phyloP scores from a whole-genome alignment of 1,139 yeast genomes.

The Lodderomyces parapsilosis region DNA sequence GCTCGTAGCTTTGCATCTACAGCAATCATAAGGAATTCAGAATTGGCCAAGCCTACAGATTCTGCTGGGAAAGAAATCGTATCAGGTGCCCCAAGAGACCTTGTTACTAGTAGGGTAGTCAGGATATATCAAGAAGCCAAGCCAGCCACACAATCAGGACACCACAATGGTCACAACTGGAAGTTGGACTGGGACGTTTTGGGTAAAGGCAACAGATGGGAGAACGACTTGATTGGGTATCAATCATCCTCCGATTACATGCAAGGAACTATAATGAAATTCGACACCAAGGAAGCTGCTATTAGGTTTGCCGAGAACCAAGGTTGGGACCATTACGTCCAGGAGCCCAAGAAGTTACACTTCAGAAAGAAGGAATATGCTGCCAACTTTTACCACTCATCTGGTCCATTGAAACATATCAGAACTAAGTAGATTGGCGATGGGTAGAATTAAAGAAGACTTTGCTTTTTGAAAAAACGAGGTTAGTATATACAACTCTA shows the following conservation, averaged over 20 bases:
- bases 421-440: constrained; percentile 62
- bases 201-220: constrained; percentile 83
- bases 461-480: too few relatives aligned
- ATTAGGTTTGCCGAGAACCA: constrained; percentile 78
- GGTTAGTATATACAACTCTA: too few relatives aligned
- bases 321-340: constrained; percentile 83
- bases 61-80: constrained; percentile 52
- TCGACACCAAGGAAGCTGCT: constrained; percentile 76
- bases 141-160: constrained; percentile 81
- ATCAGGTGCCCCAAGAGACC: constrained; percentile 78
- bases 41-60: constrained; percentile 16
- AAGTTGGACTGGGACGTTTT: constrained; percentile 82
- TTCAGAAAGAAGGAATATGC: constrained; percentile 78
- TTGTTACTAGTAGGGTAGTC: constrained; percentile 63
- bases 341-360: constrained; percentile 75
- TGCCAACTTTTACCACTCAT: constrained; percentile 65
- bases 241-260: constrained; percentile 79
- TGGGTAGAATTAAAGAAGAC: too few relatives aligned
- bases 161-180: constrained; percentile 60
- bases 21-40: constrained; percentile 17
- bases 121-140: constrained; percentile 77
- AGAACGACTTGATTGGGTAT: constrained; percentile 85
- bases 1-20: constrained; percentile 24
- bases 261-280: constrained; percentile 83
- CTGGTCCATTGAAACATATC: constrained; percentile 76